Evolutionary conservation across 1,284 basidiomycete species (phyloP).

Genomic region (Pholiota adiposa): DNA sequence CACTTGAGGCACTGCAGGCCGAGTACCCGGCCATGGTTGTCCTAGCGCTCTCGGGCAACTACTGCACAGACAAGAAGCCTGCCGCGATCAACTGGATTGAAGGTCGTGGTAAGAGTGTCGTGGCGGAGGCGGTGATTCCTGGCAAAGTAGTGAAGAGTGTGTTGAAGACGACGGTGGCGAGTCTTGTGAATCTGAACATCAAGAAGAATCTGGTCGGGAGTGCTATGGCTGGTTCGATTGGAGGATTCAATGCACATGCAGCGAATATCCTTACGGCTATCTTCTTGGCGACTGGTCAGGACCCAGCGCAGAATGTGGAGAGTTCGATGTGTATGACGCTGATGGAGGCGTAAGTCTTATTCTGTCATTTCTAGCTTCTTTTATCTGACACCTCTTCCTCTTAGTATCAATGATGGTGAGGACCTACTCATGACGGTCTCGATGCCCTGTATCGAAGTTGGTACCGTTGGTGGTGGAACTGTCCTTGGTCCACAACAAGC

Average conservation of each 20-base stretch:
- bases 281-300: constrained; percentile 97
- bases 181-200: constrained; percentile 89
- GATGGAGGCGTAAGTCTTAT: constrained; percentile 88
- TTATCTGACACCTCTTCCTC: constrained; percentile 2
- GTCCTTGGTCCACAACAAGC: constrained; percentile 86
- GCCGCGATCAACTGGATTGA: constrained; percentile 99
- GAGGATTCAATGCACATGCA: constrained; percentile 99
- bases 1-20: constrained; percentile 80
- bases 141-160: constrained; percentile 89
- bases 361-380: constrained; percentile 5
- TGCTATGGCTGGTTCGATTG: constrained; percentile 96
- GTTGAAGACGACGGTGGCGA: constrained; percentile 94
- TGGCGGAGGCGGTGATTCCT: constrained; percentile 94
- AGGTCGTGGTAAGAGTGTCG: constrained; percentile 96
- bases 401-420: constrained; percentile 83
- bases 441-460: constrained; percentile 97
- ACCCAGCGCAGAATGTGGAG: constrained; percentile 99
- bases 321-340: constrained; percentile 98
- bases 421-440: constrained; percentile 92
- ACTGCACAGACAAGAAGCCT: constrained; percentile 99
- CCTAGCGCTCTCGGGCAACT: constrained; percentile 96
- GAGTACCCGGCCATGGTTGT: constrained; percentile 94
- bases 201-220: constrained; percentile 99
- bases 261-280: constrained; percentile 97
- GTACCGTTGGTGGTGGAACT: constrained; percentile 96